Evolutionary conservation across 2,329 filamentous ascomycete species (phyloP).

Genomic region (Tympanopsis confertula): DNA sequence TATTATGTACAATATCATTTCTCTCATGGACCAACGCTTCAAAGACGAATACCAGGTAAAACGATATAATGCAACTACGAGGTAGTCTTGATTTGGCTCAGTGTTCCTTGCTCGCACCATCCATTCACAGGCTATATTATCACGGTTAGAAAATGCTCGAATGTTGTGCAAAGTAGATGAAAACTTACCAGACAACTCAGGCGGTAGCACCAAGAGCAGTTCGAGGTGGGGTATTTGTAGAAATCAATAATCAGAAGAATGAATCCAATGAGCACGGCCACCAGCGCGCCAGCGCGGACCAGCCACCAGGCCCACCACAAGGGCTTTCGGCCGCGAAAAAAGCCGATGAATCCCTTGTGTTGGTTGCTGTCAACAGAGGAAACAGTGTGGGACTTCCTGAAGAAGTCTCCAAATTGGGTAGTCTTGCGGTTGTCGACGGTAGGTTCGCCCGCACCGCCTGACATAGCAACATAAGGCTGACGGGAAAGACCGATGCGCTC

Average conservation of each 20-base stretch:
- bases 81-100: too few relatives aligned
- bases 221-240: constrained; percentile 44
- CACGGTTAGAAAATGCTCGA: constrained; percentile 3
- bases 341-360: constrained; percentile 26
- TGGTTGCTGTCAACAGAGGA: constrained; percentile 44
- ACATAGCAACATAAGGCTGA: neutral
- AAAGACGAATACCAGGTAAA: too few relatives aligned
- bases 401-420: neutral
- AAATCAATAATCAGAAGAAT: constrained; percentile 59
- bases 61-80: too few relatives aligned
- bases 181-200: constrained; percentile 55
- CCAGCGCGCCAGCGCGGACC: constrained; percentile 47
- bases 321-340: constrained; percentile 59
- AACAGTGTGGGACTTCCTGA: too few relatives aligned
- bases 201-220: constrained; percentile 61
- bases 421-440: neutral
- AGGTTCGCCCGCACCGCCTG: neutral
- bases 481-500: constrained; percentile 33
- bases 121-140: constrained; percentile 28
- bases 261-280: constrained; percentile 55
- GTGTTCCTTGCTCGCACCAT: constrained; percentile 30
- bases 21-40: too few relatives aligned
- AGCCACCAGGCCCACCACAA: constrained; percentile 71
- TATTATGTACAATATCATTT: too few relatives aligned
- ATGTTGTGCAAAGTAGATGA: neutral